Percentiles rank a stretch among this genome's conserved stretches.
Evolutionary conservation across 2,329 filamentous ascomycete species (phyloP).

Genomic region (Purpureocillium lavendulum): DNA sequence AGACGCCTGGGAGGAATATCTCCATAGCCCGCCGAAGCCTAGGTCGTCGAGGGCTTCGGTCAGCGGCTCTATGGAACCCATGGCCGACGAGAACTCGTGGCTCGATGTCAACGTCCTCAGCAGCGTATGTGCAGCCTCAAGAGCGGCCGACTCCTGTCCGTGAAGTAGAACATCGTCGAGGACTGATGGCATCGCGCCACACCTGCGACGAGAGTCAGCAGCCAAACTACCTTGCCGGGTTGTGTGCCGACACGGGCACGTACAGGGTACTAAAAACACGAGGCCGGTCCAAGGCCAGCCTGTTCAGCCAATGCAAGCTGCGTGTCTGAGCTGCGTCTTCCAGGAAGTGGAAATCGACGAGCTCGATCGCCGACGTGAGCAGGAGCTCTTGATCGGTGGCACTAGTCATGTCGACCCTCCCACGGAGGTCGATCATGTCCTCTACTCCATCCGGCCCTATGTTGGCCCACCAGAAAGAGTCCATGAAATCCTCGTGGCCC

Average conservation of each 20-base stretch:
- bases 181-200: constrained; percentile 46
- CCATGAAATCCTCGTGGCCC: constrained; percentile 50
- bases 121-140: constrained; percentile 52
- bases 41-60: constrained; percentile 47
- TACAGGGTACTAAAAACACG: constrained; percentile 51
- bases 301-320: constrained; percentile 50
- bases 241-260: constrained; percentile 20
- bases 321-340: constrained; percentile 55
- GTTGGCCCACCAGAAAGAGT: constrained; percentile 53
- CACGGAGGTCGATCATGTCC: constrained; percentile 13
- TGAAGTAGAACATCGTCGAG: constrained; percentile 55
- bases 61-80: constrained; percentile 39
- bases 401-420: constrained; percentile 24
- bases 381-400: constrained; percentile 55
- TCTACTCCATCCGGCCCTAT: constrained; percentile 33
- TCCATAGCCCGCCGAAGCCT: constrained; percentile 58
- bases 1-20: constrained; percentile 42
- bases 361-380: constrained; percentile 52
- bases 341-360: constrained; percentile 58
- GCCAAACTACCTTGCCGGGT: no score
- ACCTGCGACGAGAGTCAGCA: constrained; percentile 27
- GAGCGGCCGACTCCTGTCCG: constrained; percentile 51
- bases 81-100: constrained; percentile 37
- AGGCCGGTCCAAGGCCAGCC: constrained; percentile 45
- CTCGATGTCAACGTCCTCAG: constrained; percentile 51